Percentiles rank a stretch among this genome's conserved stretches.
Conservation (phyloP, 371 early-diverging fungal genomes). For the Mortierella sp. region DNA sequence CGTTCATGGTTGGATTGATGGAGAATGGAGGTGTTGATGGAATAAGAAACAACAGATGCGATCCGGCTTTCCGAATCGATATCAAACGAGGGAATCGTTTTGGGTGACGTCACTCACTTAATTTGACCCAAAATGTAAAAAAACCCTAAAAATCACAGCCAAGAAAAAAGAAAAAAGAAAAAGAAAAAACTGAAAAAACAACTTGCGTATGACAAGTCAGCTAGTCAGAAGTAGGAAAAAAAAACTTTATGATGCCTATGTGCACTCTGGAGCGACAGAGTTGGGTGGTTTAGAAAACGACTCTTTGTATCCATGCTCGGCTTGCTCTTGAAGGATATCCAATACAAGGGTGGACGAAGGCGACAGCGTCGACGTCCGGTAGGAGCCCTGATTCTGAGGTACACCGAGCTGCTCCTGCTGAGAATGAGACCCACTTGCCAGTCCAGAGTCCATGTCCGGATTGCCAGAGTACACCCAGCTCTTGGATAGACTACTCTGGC, state of each 20-base stretch:
- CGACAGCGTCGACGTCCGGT: constrained; percentile 22
- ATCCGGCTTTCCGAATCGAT: background rate
- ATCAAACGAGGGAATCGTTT: background rate
- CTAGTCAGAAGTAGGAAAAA: background rate
- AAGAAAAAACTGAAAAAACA: too few relatives aligned
- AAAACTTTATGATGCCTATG: background rate
- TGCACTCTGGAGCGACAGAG: constrained; percentile 10
- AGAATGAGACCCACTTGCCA: constrained; percentile 3
- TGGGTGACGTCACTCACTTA: background rate
- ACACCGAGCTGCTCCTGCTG: background rate
- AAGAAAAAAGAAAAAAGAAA: too few relatives aligned
- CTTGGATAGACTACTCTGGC: constrained; percentile 40
- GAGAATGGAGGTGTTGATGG: constrained; percentile 9
- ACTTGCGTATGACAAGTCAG: too few relatives aligned
- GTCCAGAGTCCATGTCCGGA: background rate
- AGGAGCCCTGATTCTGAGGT: constrained; percentile 9
- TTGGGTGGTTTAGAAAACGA: constrained; percentile 5
- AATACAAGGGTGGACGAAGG: constrained; percentile 28
- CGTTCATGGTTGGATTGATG: constrained; percentile 15
- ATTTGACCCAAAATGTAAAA: too few relatives aligned
- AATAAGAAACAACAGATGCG: background rate
- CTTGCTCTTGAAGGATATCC: constrained; percentile 26
- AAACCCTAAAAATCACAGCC: too few relatives aligned
- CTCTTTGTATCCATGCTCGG: constrained; percentile 4
- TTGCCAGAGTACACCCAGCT: constrained; percentile 43